Evolutionary conservation across 345 rosid genomes (phyloP), one percentile per base, ranked within the genome.

Genomic region (Lepidium aucheri): DNA sequence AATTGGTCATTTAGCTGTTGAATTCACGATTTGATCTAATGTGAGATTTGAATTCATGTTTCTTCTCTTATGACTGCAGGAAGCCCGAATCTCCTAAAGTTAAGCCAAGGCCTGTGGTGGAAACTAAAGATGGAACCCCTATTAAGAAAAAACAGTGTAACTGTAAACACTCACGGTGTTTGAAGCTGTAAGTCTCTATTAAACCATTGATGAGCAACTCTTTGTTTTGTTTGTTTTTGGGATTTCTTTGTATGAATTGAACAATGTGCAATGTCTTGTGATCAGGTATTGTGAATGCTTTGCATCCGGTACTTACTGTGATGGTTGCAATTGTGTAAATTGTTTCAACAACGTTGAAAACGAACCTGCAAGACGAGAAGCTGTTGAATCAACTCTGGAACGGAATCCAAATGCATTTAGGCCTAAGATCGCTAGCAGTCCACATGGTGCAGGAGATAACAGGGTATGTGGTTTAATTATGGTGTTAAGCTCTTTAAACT

Each of bases 331-430:
- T 72, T 95, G 96, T 76, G 78, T 79, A 17, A 89, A 89, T 69
- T 95, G 99, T 79, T 81, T 73, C 76, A 95, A 95, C 82, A 95
- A 95, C 61, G 89, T 86, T 76, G 96, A 91, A 53, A 82, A 87
- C 62, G 99, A 95, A 77, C 82, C 86, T 14, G 85, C 85, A 1
- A 83, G 99, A 77, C 79, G 89, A 70, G 95, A 91, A 67, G 96
- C 99, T 11, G 82, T 95, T 67, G 93, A 86, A 76, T 81, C 93
- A 57, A 91, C 96, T 15, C 80, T 95, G 62, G 97, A 95, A 71
- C 93, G 98, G 51, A 95, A 91, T 74, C 99, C 97, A 34, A 91
- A 91, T 77, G 99, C 99, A 22, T 95, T 95, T 75, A 89, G 90
- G 80, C 97, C 99, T 46, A 95, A 95, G 77, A 95, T 95, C 71